Base-by-base conservation (phyloP, 208 protist genomes). In the Acanthamoeba sp. region DNA sequence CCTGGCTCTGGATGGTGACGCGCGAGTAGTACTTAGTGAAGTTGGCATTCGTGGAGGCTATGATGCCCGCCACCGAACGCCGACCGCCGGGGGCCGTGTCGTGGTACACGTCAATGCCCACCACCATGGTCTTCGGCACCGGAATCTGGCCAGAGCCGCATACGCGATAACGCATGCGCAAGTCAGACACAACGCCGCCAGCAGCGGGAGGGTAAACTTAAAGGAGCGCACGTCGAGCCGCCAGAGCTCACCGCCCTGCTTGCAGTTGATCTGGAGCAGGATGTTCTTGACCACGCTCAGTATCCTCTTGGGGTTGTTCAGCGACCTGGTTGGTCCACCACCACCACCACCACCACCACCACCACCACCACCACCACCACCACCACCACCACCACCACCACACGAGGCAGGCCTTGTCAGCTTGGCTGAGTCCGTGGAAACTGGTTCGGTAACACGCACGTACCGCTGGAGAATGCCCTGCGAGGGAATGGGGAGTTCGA, bases 71-170 rank as follows among this genome's bases (percentile, higher is more conserved):
- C 1, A 96, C 95, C 14, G 95, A 96, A 18, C 52, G 34, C 1
- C 52, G 22, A 12, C 38, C 24, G 32, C 42, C 59, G 14, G 24
- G 38, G 22, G 48, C 52, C 2, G 78, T 24, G 48, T 96, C 94
- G 48, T 96, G 95, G 29, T 90, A 92, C 27, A 96, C 95, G 48
- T 96, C 95, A 36, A 96, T 71, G 48, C 95, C 95, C 52, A 96
- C 48, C 4, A 96, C n/a, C 95, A 96, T 94, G 1, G 66, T 91
- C 7, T 91, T 64, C 16, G 42, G 38, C 2, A 82, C 57, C 29
- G 50, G 95, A 27, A 88, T n/a, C 93, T 45, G 42, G n/a, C n/a
- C n/a, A n/a, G n/a, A n/a, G n/a, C n/a, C n/a, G n/a, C n/a, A n/a
- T n/a, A n/a, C n/a, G n/a, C n/a, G n/a, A n/a, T n/a, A n/a, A n/a